phyloP scores from a whole-genome alignment of 2,329 filamentous ascomycete species.

The Microascus cirrosus region DNA sequence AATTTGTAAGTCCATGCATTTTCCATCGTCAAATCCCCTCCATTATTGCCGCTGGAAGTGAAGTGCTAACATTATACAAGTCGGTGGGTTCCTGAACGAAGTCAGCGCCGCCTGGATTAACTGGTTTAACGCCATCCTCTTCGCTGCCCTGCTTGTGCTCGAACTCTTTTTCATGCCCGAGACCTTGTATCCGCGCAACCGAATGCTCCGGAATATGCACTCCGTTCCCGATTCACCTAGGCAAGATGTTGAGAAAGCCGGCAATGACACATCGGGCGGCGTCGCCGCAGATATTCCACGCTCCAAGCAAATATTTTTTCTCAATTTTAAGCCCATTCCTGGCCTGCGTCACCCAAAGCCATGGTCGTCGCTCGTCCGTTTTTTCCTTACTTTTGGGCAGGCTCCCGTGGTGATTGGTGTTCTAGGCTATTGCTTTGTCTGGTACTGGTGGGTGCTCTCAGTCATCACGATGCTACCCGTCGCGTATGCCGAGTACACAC shows the following conservation, averaged over 20 bases:
- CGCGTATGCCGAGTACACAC: slow-evolving; percentile 34
- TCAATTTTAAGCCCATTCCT: slow-evolving; percentile 33
- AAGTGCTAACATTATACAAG: not conserved
- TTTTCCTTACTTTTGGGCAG: slow-evolving; percentile 33
- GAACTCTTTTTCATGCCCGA: slow-evolving; percentile 41
- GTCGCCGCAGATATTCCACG: slow-evolving; percentile 15
- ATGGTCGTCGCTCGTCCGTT: slow-evolving; percentile 32
- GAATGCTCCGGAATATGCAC: slow-evolving; percentile 25
- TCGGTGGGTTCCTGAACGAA: slow-evolving; percentile 40
- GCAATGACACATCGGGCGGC: slow-evolving; percentile 2
- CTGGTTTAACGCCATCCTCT: slow-evolving; percentile 42
- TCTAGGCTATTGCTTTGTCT: slow-evolving; percentile 36
- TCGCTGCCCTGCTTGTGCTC: slow-evolving; percentile 31
- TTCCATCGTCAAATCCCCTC: not conserved
- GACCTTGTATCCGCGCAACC: slow-evolving; percentile 41
- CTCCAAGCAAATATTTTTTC: slow-evolving; percentile 29
- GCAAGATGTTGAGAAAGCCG: slow-evolving; percentile 6
- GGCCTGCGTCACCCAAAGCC: slow-evolving; percentile 38
- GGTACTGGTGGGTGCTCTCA: slow-evolving; percentile 46
- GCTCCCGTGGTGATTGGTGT: slow-evolving; percentile 32
- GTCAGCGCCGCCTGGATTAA: slow-evolving; percentile 38
- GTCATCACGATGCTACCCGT: slow-evolving; percentile 40
- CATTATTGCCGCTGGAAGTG: not conserved
- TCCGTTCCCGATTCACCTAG: not conserved
- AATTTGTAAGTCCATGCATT: slow-evolving; percentile 3